Evolutionary conservation across 345 rosid species (phyloP).

Genomic region (Populus nigra): DNA sequence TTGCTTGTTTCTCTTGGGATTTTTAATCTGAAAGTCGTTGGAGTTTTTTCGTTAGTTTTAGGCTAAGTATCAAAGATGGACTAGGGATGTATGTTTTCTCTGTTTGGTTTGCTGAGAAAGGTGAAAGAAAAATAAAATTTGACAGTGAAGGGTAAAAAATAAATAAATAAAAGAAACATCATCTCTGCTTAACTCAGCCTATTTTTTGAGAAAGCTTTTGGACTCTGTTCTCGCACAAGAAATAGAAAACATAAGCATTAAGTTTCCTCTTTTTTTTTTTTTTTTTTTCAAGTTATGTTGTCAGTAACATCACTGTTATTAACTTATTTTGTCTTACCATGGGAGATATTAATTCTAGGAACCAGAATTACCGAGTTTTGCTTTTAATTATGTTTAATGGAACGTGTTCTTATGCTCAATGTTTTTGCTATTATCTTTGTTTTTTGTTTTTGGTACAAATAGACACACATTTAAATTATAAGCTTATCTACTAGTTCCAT

Average conservation of each 20-base stretch:
- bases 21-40: not conserved
- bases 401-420: not conserved
- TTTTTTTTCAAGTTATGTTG: not conserved
- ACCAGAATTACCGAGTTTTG: not conserved
- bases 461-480: not conserved
- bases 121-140: not conserved
- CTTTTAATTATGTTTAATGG: not conserved
- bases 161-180: not conserved
- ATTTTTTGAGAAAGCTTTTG: not conserved
- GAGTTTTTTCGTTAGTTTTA: not conserved
- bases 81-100: not conserved
- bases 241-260: not conserved
- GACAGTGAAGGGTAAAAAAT: not conserved
- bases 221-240: not conserved
- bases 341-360: not conserved
- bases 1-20: not conserved
- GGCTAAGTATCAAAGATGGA: not conserved
- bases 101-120: not conserved
- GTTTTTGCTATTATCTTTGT: not conserved
- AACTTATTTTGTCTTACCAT: not conserved
- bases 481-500: not conserved
- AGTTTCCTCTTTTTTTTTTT: not conserved
- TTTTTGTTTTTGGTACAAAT: not conserved
- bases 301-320: not conserved
- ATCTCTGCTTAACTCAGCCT: not conserved